Conservation (phyloP, 73 alveolate genomes). For the Tetrahymena elliotti region DNA sequence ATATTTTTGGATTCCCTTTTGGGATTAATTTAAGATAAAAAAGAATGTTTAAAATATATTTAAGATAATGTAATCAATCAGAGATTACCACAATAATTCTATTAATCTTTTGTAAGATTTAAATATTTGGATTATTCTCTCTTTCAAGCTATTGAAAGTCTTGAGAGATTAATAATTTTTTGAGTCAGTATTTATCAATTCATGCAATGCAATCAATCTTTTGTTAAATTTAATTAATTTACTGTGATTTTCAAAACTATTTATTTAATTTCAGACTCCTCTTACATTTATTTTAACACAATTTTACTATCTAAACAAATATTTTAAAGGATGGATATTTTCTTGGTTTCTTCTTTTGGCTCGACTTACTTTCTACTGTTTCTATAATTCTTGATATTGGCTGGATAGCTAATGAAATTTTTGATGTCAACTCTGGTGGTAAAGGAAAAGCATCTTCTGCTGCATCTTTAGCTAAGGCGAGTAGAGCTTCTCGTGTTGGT, state of each 20-base stretch:
- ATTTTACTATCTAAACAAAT: not conserved
- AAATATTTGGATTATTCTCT: not conserved
- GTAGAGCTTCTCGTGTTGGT: slow-evolving; percentile 66
- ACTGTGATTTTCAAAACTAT: not conserved
- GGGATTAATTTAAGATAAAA: too few species aligned
- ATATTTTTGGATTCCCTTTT: too few species aligned
- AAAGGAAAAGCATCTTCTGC: slow-evolving; percentile 55
- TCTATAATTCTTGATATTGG: slow-evolving; percentile 67
- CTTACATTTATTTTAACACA: not conserved
- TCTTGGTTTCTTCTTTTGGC: slow-evolving; percentile 58
- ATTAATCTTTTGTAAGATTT: too few species aligned
- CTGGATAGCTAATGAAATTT: slow-evolving; percentile 60
- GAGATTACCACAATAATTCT: too few species aligned
- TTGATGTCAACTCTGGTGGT: slow-evolving; percentile 43
- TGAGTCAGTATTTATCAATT: not conserved
- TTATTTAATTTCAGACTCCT: not conserved
- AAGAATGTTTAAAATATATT: too few species aligned
- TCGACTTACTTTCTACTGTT: slow-evolving; percentile 61
- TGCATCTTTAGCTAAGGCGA: slow-evolving; percentile 57
- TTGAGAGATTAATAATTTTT: not conserved
- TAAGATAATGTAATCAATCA: too few species aligned
- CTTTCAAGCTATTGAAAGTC: not conserved
- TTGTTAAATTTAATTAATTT: too few species aligned
- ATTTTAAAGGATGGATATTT: slow-evolving; percentile 35
- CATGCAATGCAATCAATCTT: not conserved